Evolutionary conservation across 352 stramenopile genomes (phyloP).

Genomic region (Peronosclerospora sorghi): DNA sequence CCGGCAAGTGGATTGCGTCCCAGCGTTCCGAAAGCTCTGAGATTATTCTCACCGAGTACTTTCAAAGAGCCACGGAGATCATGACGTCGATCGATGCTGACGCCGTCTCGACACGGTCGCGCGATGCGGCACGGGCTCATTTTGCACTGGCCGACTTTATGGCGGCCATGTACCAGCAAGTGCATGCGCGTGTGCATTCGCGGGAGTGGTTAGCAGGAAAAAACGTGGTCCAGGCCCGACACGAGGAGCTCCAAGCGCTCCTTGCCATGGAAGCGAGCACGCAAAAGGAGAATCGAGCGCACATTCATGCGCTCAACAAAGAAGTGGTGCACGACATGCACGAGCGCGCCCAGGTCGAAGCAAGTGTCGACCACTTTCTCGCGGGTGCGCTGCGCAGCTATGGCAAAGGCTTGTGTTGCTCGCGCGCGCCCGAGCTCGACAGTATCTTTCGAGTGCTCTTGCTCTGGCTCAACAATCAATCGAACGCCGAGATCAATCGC

Average conservation of each 20-base stretch:
- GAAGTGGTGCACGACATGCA: slow-evolving; percentile 84
- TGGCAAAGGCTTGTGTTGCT: slow-evolving; percentile 45
- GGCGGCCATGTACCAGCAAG: slow-evolving; percentile 87
- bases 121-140: slow-evolving; percentile 60
- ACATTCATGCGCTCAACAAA: slow-evolving; percentile 66
- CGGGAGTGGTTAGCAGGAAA: slow-evolving; percentile 85
- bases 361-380: slow-evolving; percentile 81
- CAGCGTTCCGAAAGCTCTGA: slow-evolving; percentile 87
- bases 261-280: slow-evolving; percentile 45
- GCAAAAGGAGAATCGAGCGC: slow-evolving; percentile 50
- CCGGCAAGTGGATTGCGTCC: slow-evolving; percentile 88
- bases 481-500: slow-evolving; percentile 58
- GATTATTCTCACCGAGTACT: slow-evolving; percentile 88
- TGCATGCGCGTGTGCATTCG: slow-evolving; percentile 74
- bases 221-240: slow-evolving; percentile 51
- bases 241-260: slow-evolving; percentile 50
- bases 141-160: slow-evolving; percentile 86
- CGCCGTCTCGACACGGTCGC: slow-evolving; percentile 25
- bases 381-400: slow-evolving; percentile 83
- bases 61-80: slow-evolving; percentile 71
- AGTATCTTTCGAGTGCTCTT: slow-evolving; percentile 89
- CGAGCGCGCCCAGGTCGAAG: slow-evolving; percentile 78
- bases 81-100: slow-evolving; percentile 33
- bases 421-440: slow-evolving; percentile 66
- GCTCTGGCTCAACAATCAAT: slow-evolving; percentile 91